These are phyloP conservation scores for Barnettozyma populi DNA, from an alignment of 805 yeast species.

Conservation along the genomic window DNA sequence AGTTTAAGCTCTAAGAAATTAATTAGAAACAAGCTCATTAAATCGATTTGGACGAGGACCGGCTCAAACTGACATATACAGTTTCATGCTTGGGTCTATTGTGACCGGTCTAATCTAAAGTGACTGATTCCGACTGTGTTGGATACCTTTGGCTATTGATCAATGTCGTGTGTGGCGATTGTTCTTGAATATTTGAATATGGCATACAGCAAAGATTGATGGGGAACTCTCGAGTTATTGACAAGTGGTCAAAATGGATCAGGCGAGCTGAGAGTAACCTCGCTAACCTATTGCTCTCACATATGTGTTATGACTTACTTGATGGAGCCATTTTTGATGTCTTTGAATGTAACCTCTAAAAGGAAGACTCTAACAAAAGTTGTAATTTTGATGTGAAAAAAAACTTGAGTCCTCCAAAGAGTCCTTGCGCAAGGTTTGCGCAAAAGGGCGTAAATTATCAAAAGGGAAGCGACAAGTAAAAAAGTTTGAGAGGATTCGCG, in stretches of 20 bases:
- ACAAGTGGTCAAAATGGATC: background rate
- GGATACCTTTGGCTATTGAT: no score
- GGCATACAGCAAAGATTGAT: no score
- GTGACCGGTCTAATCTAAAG: no score
- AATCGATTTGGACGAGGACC: no score
- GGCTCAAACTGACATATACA: no score
- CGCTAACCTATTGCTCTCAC: background rate
- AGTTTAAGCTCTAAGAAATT: no score
- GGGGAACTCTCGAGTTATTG: background rate
- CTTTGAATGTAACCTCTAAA: constrained; percentile 5
- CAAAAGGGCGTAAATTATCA: background rate
- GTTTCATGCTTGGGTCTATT: no score
- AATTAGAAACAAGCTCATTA: no score
- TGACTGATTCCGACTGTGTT: no score
- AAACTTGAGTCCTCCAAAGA: background rate
- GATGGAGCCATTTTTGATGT: constrained; percentile 41
- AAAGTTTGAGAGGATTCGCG: background rate
- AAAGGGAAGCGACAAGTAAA: background rate
- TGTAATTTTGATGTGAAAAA: constrained; percentile 6
- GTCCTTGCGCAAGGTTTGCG: background rate
- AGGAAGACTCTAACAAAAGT: constrained; percentile 1
- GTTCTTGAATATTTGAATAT: no score
- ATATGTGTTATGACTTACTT: constrained; percentile 29
- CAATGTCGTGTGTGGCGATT: no score
- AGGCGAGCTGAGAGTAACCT: background rate